Conservation (phyloP, 345 rosid genomes). For the Populus tremula region DNA sequence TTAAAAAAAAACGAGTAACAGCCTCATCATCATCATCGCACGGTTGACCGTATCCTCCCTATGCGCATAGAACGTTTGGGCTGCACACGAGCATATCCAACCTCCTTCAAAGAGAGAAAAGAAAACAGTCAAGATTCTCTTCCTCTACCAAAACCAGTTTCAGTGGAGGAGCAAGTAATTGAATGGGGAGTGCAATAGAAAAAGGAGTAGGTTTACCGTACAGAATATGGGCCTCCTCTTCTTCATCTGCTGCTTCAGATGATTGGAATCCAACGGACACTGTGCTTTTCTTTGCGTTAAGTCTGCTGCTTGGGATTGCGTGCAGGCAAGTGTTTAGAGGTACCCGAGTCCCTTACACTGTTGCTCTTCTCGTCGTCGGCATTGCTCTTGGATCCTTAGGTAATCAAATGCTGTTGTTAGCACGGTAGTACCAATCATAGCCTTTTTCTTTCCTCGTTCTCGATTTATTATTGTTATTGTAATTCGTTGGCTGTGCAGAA, state of each 20-base stretch:
- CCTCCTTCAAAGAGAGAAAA: too few species aligned
- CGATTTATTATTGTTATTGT: neutral
- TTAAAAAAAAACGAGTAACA: too few species aligned
- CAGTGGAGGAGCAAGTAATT: neutral
- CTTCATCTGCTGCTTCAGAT: neutral
- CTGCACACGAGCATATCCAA: too few species aligned
- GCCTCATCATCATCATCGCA: too few species aligned
- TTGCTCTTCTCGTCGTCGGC: constrained; percentile 86
- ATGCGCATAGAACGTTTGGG: too few species aligned
- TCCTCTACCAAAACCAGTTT: neutral
- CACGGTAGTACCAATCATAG: too few species aligned
- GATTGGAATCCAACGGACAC: constrained; percentile 57
- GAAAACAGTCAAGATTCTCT: neutral
- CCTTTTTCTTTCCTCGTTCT: neutral
- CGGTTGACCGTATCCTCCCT: too few species aligned
- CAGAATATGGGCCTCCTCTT: neutral
- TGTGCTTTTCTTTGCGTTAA: constrained; percentile 73
- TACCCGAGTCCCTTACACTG: constrained; percentile 89
- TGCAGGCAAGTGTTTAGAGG: constrained; percentile 74
- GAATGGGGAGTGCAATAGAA: neutral
- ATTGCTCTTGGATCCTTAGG: constrained; percentile 84
- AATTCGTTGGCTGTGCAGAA: constrained; percentile 43
- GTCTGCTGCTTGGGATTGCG: constrained; percentile 76
- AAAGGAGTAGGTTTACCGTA: neutral
- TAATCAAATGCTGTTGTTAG: constrained; percentile 3